Conservation (phyloP, 805 yeast species). For the Metschnikowia orientalis region DNA sequence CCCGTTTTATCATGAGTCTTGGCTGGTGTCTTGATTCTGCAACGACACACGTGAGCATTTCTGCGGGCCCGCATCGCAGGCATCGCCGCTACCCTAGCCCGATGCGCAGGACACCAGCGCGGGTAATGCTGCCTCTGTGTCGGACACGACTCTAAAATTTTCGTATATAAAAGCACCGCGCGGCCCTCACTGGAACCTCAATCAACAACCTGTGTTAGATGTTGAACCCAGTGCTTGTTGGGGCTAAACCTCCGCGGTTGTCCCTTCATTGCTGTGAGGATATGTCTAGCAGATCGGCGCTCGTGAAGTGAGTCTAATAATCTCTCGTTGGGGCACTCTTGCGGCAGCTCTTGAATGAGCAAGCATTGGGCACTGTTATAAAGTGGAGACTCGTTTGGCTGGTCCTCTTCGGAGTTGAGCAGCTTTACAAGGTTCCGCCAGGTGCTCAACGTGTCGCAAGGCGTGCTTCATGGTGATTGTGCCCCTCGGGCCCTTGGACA, state of each 20-base stretch:
- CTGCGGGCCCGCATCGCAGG: conserved; percentile 1
- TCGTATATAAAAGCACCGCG: conserved; percentile 4
- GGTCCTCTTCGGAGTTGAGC: conserved; percentile 57
- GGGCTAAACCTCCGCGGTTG: conserved; percentile 31
- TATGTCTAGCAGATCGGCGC: conserved; percentile 64
- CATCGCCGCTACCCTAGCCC: conserved; percentile 5
- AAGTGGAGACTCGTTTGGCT: conserved; percentile 14
- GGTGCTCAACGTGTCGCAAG: conserved; percentile 18
- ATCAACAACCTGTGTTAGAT: conserved; percentile 50
- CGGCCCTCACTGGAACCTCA: conserved; percentile 11
- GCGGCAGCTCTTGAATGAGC: conserved; percentile 31
- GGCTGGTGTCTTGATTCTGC: neutral
- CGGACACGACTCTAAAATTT: conserved; percentile 3
- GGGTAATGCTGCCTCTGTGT: neutral
- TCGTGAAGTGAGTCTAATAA: conserved; percentile 54
- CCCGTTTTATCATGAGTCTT: no score
- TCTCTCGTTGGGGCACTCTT: conserved; percentile 47
- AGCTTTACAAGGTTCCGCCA: conserved; percentile 20
- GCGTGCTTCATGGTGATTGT: conserved; percentile 6
- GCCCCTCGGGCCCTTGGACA: conserved; percentile 51
- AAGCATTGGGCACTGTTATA: conserved; percentile 20
- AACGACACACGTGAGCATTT: neutral
- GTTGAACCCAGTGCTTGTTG: conserved; percentile 36
- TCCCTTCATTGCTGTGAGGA: conserved; percentile 29
- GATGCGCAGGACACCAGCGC: conserved; percentile 3